These are phyloP conservation scores for Mycena belliarum DNA, from an alignment of 768 basidiomycete genomes.

Conservation along the genomic window DNA sequence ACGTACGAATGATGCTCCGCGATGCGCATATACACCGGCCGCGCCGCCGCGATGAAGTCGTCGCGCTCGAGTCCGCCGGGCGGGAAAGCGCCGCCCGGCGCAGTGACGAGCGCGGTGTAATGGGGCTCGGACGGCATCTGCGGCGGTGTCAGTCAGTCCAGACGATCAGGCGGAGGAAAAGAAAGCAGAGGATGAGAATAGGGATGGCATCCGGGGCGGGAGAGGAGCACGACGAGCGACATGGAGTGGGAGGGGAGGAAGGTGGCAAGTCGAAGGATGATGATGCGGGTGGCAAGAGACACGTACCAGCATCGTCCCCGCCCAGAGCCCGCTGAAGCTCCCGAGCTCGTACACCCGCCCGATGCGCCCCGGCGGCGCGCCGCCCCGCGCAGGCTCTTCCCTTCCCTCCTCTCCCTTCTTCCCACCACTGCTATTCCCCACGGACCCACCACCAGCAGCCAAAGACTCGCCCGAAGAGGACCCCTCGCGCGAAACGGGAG, in stretches of 20 bases:
- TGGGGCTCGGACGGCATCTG: constrained; percentile 33
- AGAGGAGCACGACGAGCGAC: background rate
- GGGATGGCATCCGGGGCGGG: too few relatives aligned
- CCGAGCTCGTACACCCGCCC: constrained; percentile 40
- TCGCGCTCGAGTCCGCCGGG: constrained; percentile 22
- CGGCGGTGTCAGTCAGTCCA: background rate
- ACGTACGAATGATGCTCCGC: constrained; percentile 34
- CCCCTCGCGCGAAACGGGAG: too few relatives aligned
- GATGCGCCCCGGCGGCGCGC: constrained; percentile 8
- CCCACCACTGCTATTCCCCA: background rate
- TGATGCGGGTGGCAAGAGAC: background rate
- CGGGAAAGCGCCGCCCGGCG: constrained; percentile 18
- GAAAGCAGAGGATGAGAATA: too few relatives aligned
- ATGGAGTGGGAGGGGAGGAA: too few relatives aligned
- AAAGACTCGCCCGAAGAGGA: background rate
- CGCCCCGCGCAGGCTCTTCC: background rate
- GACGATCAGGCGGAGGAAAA: too few relatives aligned
- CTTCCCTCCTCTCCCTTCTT: background rate
- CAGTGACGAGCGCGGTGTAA: constrained; percentile 28
- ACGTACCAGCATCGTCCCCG: constrained; percentile 44
- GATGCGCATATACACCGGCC: constrained; percentile 47
- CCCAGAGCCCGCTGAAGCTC: constrained; percentile 46
- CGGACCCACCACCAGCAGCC: too few relatives aligned
- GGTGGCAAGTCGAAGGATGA: too few relatives aligned
- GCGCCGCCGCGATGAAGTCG: constrained; percentile 30